A percentile compares a stretch with the other conserved stretches of the same genome.
These are phyloP conservation scores for Orbilia brochopaga DNA, from an alignment of 2,329 filamentous ascomycete species.

Conservation along the genomic window DNA sequence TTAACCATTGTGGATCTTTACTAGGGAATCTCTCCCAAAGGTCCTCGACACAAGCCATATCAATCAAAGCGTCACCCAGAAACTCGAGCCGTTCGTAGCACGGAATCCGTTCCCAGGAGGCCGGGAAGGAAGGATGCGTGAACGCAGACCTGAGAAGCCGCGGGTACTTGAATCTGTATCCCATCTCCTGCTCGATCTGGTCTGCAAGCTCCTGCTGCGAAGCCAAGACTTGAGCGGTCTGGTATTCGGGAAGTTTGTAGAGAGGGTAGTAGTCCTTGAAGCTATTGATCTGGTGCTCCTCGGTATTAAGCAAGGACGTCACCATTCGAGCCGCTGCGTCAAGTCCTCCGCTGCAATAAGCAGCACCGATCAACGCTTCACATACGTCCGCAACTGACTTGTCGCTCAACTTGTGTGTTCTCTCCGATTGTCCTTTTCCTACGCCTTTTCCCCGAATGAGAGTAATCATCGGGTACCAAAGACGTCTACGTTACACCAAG, in stretches of 20 bases:
- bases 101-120: slow-evolving; percentile 76
- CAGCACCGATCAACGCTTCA: slow-evolving; percentile 90
- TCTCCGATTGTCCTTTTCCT: slow-evolving; percentile 59
- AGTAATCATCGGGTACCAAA: slow-evolving; percentile 85
- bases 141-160: slow-evolving; percentile 82
- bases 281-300: slow-evolving; percentile 63
- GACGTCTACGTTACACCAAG: slow-evolving; percentile 59
- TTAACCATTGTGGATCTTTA: slow-evolving; percentile 93
- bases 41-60: slow-evolving; percentile 82
- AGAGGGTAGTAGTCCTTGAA: slow-evolving; percentile 76
- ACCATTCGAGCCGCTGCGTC: slow-evolving; percentile 68
- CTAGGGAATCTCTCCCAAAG: slow-evolving; percentile 77
- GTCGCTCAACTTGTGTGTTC: slow-evolving; percentile 74
- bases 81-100: slow-evolving; percentile 93
- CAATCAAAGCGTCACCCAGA: slow-evolving; percentile 77
- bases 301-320: slow-evolving; percentile 62
- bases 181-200: slow-evolving; percentile 67
- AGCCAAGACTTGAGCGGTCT: slow-evolving; percentile 67
- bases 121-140: slow-evolving; percentile 81
- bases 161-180: slow-evolving; percentile 73
- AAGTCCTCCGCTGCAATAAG: slow-evolving; percentile 67
- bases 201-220: slow-evolving; percentile 72
- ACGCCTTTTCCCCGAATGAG: slow-evolving; percentile 73
- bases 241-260: slow-evolving; percentile 75
- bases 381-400: slow-evolving; percentile 95